Evolutionary conservation across 2,329 filamentous ascomycete genomes (phyloP).

Genomic region (Aspergillus pseudotamarii): DNA sequence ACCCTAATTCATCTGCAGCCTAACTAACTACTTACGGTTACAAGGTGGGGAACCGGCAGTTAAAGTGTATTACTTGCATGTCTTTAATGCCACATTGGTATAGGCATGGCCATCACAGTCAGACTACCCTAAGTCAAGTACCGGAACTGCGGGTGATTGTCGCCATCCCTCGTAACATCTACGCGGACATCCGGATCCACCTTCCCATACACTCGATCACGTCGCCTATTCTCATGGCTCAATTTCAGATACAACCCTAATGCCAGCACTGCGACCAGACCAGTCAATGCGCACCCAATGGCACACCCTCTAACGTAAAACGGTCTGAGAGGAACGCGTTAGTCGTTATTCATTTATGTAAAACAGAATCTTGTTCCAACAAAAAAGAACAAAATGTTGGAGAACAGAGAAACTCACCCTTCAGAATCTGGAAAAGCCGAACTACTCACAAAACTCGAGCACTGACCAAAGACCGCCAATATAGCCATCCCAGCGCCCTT

Average conservation of each 20-base stretch:
- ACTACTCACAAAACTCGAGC: conserved; percentile 27
- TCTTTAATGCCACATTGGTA: not conserved
- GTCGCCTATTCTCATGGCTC: conserved; percentile 22
- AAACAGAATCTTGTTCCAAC: not conserved
- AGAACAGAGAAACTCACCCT: conserved; percentile 2
- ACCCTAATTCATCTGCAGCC: not conserved
- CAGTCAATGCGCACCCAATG: conserved; percentile 26
- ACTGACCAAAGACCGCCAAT: conserved; percentile 28
- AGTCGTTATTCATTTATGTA: not conserved
- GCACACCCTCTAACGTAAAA: conserved; percentile 27
- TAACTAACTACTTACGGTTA: not conserved
- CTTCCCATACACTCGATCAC: conserved; percentile 25
- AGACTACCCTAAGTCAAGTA: conserved; percentile 20
- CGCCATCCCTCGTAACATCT: conserved; percentile 29
- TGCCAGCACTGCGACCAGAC: conserved; percentile 24
- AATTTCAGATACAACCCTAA: conserved; percentile 22
- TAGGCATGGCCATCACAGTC: not conserved
- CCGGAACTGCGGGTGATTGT: conserved; percentile 24
- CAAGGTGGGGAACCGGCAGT: not conserved
- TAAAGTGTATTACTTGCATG: not conserved
- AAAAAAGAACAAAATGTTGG: not conserved
- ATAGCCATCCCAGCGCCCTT: conserved; percentile 28
- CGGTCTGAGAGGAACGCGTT: conserved; percentile 7
- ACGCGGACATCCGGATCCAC: conserved; percentile 19
- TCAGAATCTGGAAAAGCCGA: conserved; percentile 27